Percentiles rank a stretch among this genome's conserved stretches.
phyloP scores from a whole-genome alignment of 164 flowering plant genomes.

The Echeveria elegans region DNA sequence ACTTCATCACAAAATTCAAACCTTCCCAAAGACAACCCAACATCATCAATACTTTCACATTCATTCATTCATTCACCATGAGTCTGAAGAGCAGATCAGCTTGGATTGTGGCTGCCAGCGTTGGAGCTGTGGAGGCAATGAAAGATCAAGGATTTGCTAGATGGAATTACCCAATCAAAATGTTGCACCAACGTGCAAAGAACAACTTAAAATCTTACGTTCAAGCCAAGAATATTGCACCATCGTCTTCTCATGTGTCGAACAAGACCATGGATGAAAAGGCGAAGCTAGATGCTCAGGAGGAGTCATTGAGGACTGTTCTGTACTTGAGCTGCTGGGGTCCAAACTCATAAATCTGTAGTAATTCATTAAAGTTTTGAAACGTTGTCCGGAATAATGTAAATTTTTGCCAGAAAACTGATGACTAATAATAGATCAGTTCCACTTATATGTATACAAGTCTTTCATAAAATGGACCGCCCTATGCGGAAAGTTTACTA shows the following conservation, averaged over 20 bases:
- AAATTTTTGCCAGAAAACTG: background rate
- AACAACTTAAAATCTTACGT: slow-evolving; percentile 11
- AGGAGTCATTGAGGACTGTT: slow-evolving; percentile 31
- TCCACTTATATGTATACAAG: no score
- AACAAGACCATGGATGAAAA: slow-evolving; percentile 1
- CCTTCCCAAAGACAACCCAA: background rate
- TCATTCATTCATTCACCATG: slow-evolving; percentile 14
- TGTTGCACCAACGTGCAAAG: slow-evolving; percentile 17
- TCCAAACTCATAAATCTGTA: slow-evolving; percentile 21
- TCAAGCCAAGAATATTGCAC: slow-evolving; percentile 11
- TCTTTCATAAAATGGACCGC: no score
- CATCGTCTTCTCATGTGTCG: slow-evolving; percentile 10
- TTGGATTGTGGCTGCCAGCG: slow-evolving; percentile 22
- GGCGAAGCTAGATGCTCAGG: slow-evolving; percentile 16
- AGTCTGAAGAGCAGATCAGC: slow-evolving; percentile 17
- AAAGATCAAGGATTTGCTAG: slow-evolving; percentile 25
- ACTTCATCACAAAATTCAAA: background rate
- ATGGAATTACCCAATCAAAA: slow-evolving; percentile 21
- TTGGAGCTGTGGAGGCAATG: slow-evolving; percentile 23
- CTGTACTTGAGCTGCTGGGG: slow-evolving; percentile 57
- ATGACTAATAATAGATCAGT: background rate
- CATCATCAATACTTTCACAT: background rate
- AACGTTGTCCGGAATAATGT: background rate
- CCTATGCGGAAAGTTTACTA: no score
- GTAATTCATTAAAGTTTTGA: no score